Base-by-base conservation (phyloP, 2,329 filamentous ascomycete species). In the Neurospora sp. region DNA sequence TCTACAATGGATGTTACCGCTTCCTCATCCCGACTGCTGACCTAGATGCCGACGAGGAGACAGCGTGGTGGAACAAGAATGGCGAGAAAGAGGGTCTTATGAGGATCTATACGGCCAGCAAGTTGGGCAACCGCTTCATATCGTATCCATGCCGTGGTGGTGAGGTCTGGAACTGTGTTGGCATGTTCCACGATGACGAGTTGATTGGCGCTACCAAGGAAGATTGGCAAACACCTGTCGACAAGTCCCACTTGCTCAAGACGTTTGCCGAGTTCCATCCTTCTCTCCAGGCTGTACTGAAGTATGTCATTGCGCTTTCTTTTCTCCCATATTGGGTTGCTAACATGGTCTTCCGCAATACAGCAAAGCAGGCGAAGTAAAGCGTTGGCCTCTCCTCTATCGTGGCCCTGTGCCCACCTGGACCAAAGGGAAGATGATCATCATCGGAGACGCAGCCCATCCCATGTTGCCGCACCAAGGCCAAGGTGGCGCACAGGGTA, bases 391-490 rank as follows among this genome's bases (percentile, higher is more conserved):
- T 1, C 70, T 81, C 3, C 75, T 81, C 0, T 80, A 78, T 66
- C 77, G 79, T 19, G 70, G 72, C 1, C 80, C 79, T 0, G 72
- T 81, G 2, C 68, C 75, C 1, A 77, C 70, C 0, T 81, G 79
- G 79, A 74, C 72, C 15, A 78, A 76, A 41, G 79, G 74, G 0
- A 74, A 74, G 6, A 70, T 81, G 70, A 72, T 77, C 2, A 74
- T 81, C 2, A 76, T 77, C 15, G 80, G 80, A 6, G 80, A 82
- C 62, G 78, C 80, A 0, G 80, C 80, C 0, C 80, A 81, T 69
- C 79, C 79, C 0, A 81, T 80, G 77, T 76, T 81, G 11, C 80
- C 79, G 1, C 79, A 81, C 68, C 81, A 82, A 69, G 81, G 78
- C 11, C 81, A 79, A 70, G 78, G 78, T 8, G 78, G 77, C 10